phyloP scores from a whole-genome alignment of 139 green algal genomes.

The Pseudopediastrum boryanum region DNA sequence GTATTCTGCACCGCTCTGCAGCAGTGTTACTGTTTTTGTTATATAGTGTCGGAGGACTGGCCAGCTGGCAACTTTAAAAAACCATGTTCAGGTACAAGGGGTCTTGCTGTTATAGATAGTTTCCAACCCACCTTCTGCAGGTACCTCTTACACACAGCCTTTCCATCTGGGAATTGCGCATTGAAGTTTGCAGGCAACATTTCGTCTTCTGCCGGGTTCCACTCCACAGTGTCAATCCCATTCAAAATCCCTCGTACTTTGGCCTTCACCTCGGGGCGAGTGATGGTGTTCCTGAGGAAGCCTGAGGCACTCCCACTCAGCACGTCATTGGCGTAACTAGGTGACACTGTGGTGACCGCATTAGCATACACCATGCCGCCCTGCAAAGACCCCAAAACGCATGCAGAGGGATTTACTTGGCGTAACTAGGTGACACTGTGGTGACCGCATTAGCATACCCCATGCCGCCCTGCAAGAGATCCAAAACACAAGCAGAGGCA shows the following conservation, averaged over 20 bases:
- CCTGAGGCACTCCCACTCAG: conserved; percentile 77
- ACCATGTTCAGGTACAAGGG: too few species aligned
- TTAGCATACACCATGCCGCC: conserved; percentile 94
- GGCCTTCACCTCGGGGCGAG: conserved; percentile 46
- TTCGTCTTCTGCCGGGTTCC: conserved; percentile 81
- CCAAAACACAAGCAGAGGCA: too few species aligned
- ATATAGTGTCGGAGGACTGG: too few species aligned
- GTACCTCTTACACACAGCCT: conserved; percentile 90
- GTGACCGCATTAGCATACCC: conserved; percentile 92
- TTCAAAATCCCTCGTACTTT: conserved; percentile 89
- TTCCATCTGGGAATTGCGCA: conserved; percentile 58
- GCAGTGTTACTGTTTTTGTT: too few species aligned
- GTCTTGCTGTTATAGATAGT: too few species aligned
- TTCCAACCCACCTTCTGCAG: conserved; percentile 66
- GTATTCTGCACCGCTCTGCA: too few species aligned
- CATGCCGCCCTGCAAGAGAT: conserved; percentile 74
- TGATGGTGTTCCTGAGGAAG: conserved; percentile 80
- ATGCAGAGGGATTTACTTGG: too few species aligned
- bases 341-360: conserved; percentile 90
- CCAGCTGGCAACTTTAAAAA: too few species aligned
- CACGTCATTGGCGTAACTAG: conserved; percentile 90
- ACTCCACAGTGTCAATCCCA: conserved; percentile 89
- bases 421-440: conserved; percentile 93
- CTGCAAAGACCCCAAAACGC: conserved; percentile 36
- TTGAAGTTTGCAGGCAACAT: conserved; percentile 81